Evolutionary conservation across 495 filamentous ascomycete genomes (phyloP), one percentile per base, ranked within the genome.

Genomic region (Oidiodendron maius): DNA sequence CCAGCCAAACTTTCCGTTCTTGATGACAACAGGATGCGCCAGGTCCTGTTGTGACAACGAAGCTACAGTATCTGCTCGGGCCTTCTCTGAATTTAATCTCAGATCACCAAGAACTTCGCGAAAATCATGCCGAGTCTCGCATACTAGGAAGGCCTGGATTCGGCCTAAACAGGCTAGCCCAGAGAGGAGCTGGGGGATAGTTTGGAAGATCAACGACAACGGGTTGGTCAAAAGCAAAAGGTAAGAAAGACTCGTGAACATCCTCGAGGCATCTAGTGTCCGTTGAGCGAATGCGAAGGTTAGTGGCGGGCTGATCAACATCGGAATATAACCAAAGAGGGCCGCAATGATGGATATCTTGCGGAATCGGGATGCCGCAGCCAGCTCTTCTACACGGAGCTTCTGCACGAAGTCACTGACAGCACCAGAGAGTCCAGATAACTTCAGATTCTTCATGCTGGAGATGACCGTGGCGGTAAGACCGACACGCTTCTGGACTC

Each of bases 271-370:
- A 15, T 37, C 35, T 37, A 37, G 13, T 37, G 35, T 37, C n/a
- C 35, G 4, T 17, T 17, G 5, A 17, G n/a, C n/a, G n/a, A n/a
- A n/a, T n/a, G n/a, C 35, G n/a, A 37, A 37, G 35, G 35, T 15
- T 5, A 37, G 13, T 4, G 18, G 5, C n/a, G 35, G 35, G 18
- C 13, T 15, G n/a, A 37, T 4, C n/a, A 15, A 17, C 35, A 6
- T 13, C 4, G 35, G 59, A n/a, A 78, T 62, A 56, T 83, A 82
- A 1, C 13, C 35, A 13, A 37, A 37, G 13, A 80, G 64, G 24
- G 74, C 75, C 15, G 78, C 63, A 25, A 77, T 77, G 6, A 82
- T 62, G 8, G 3, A n/a, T 5, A 37, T 37, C n/a, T 5, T 37
- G 4, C 35, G 0, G 20, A 44, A 44, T 12, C 6, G 3, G 3